Base-by-base conservation (phyloP, 1,139 yeast genomes). In the Yamadazyma dendronema region DNA sequence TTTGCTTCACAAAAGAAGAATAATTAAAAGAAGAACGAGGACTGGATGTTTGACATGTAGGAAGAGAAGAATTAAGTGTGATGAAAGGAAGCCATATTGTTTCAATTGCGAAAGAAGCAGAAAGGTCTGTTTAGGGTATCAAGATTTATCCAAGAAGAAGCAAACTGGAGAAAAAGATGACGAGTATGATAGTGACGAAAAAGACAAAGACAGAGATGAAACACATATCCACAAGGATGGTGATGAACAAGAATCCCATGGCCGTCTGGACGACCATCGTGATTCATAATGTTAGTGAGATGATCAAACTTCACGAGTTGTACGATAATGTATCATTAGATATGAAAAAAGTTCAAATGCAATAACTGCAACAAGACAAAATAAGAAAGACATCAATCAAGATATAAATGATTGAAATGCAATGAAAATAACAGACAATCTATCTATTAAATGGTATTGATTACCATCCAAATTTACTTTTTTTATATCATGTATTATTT, bases 1-100 rank as follows among this genome's bases (percentile, higher is more conserved):
- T 4, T 57, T 59, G 46, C 46, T 69, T 40, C 70, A 62, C 52
- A 71, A 67, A 44, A 48, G 75, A 35, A 56, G 72, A 39, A 67
- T 66, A 30, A 68, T 72, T 29, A 68, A 69, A 57, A 57, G 78
- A 47, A 62, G 84, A 51, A 83, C 90, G 3, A 72, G 84, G 55
- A 81, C 90, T 0, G 92, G 92, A 2, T 84, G 92, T 53, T 56
- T 82, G 39, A 84, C 90, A 0, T 84, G 92, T 53, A 67, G 90
- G 30, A 77, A 78, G 49, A 66, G 90, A 51, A 65, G 89, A 43
- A 82, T 84, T 47, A 78, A 78, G 55, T 84, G 92, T 61, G 92
- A 83, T 54, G 92, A 84, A 58, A 62, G 82, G 35, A 84, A 81
- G 48, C 92, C 92, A 1, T 71, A 74, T 36, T 85, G 94, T 54